These are phyloP conservation scores for Lichtheimia hyalospora DNA, from an alignment of 371 early-diverging fungal genomes.

Conservation along the genomic window DNA sequence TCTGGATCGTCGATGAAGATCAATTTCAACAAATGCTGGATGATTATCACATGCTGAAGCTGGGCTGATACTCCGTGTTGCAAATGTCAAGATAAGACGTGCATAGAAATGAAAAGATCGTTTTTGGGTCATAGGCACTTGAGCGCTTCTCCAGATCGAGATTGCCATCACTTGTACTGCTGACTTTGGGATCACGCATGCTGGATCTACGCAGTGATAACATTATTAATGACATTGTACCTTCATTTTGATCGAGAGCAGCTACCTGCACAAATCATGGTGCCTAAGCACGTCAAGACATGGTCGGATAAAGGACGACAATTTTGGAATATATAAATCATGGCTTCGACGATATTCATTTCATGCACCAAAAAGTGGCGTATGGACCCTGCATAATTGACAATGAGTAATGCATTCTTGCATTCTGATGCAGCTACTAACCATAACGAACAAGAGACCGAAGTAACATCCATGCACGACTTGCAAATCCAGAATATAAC, in stretches of 20 bases:
- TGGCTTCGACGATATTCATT: slow-evolving; percentile 30
- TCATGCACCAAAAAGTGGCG: slow-evolving; percentile 34
- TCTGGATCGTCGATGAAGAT: slow-evolving; percentile 26
- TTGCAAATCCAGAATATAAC: slow-evolving; percentile 30
- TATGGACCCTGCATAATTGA: slow-evolving; percentile 22
- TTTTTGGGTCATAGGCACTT: slow-evolving; percentile 12
- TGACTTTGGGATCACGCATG: slow-evolving; percentile 18
- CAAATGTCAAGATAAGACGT: slow-evolving; percentile 31
- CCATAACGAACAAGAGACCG: slow-evolving; percentile 33
- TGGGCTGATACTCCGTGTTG: slow-evolving; percentile 19
- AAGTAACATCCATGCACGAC: slow-evolving; percentile 30
- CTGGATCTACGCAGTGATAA: slow-evolving; percentile 10
- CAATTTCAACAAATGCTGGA: slow-evolving; percentile 30
- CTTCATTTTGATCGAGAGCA: neutral
- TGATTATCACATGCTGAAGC: slow-evolving; percentile 6
- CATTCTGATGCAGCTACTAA: slow-evolving; percentile 5
- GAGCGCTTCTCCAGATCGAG: slow-evolving; percentile 30
- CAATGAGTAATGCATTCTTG: neutral
- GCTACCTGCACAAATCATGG: slow-evolving; percentile 25
- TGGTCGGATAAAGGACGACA: slow-evolving; percentile 28
- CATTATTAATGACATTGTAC: neutral
- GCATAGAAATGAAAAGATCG: slow-evolving; percentile 34
- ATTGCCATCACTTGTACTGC: slow-evolving; percentile 26
- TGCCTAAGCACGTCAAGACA: slow-evolving; percentile 36
- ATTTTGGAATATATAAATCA: slow-evolving; percentile 36